Percentiles rank a stretch among this genome's conserved stretches.
Evolutionary conservation across 148 eudicot species (phyloP).

Genomic region (Linanthus parryae): DNA sequence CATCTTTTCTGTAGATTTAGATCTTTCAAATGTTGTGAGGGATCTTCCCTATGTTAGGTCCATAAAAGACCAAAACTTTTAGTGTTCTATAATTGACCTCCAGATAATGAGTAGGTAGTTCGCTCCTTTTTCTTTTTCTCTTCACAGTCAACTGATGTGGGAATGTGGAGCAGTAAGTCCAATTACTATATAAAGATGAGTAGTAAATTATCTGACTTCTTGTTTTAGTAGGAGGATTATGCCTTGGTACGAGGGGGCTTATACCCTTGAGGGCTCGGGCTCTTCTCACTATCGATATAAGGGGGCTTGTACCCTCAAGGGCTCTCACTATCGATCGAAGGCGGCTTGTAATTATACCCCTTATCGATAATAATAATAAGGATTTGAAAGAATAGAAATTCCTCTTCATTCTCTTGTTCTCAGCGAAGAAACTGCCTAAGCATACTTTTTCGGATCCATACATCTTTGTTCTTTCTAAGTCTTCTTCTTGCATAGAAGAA

Average conservation of each 20-base stretch:
- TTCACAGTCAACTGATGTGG: neutral
- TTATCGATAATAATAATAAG: neutral
- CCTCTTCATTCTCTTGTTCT: neutral
- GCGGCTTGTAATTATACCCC: no score
- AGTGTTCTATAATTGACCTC: no score
- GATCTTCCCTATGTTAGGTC: no score
- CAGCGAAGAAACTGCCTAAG: constrained; percentile 1
- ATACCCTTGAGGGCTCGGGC: no score
- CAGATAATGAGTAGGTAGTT: neutral
- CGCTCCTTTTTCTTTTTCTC: neutral
- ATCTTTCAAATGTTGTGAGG: no score
- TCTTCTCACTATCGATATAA: no score
- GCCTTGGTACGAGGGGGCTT: neutral
- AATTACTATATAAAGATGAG: neutral
- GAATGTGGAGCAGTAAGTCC: neutral
- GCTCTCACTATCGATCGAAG: no score
- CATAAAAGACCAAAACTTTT: no score
- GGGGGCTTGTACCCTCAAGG: no score
- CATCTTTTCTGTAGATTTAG: no score
- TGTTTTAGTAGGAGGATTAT: neutral
- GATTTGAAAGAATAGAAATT: neutral
- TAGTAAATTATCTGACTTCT: neutral
- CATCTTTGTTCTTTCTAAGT: constrained; percentile 2
- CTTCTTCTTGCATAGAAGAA: constrained; percentile 1
- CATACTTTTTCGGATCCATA: neutral